A percentile compares a stretch with the other conserved stretches of the same genome.
phyloP scores from a whole-genome alignment of 805 yeast species.

The Cyberlindnera sargentensis region DNA sequence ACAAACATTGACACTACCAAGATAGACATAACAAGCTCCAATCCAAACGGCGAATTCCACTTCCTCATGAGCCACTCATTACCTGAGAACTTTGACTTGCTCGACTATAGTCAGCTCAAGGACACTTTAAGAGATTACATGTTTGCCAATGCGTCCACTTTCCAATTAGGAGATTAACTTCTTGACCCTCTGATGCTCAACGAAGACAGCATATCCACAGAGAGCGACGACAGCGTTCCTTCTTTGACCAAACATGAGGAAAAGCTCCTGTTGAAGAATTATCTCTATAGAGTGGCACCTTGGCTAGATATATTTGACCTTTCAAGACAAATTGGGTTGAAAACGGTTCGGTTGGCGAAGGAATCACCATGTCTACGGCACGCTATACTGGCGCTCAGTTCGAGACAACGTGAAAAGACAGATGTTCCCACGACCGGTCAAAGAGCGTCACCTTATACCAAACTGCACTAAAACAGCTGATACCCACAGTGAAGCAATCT shows the following conservation, averaged over 20 bases:
- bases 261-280: constrained; percentile 26
- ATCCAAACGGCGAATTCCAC: constrained; percentile 1
- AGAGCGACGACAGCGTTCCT: background rate
- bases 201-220: too few species aligned
- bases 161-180: too few species aligned
- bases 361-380: constrained; percentile 26
- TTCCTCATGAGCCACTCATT: constrained; percentile 6
- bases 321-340: constrained; percentile 28
- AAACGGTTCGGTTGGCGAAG: constrained; percentile 32
- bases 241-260: constrained; percentile 28
- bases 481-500: constrained; percentile 29
- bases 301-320: constrained; percentile 34
- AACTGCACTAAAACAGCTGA: constrained; percentile 26
- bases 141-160: constrained; percentile 28
- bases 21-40: background rate
- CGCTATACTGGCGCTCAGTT: constrained; percentile 28
- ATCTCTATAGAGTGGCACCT: constrained; percentile 31
- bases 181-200: too few species aligned
- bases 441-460: constrained; percentile 28
- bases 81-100: constrained; percentile 11
- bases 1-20: too few species aligned
- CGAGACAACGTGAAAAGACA: constrained; percentile 27
- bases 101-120: constrained; percentile 23
- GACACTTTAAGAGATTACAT: constrained; percentile 32
- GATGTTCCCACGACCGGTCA: constrained; percentile 21